Conservation (phyloP, 805 yeast genomes). For the Nakazawaea molendinolei region DNA sequence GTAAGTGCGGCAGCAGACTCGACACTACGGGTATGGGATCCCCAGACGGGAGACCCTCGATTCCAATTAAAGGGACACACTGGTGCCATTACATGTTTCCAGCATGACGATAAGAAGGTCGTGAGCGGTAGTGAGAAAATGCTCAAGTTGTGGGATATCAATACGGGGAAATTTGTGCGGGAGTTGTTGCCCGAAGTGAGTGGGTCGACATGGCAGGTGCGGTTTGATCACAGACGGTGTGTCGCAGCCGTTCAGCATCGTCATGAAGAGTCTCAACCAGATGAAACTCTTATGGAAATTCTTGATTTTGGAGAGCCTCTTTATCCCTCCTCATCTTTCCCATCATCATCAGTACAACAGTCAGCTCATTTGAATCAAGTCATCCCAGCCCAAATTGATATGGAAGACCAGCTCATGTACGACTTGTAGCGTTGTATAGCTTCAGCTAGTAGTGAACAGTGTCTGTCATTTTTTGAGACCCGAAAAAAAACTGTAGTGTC, state of each 20-base stretch:
- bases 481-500: no score
- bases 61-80: slow-evolving; percentile 75
- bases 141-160: slow-evolving; percentile 81
- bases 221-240: slow-evolving; percentile 76
- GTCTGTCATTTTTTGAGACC: no score
- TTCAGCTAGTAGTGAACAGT: no score
- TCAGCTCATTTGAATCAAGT: no score
- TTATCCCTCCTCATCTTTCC: no score
- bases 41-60: slow-evolving; percentile 59
- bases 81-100: slow-evolving; percentile 88
- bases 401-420: no score
- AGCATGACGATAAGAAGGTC: slow-evolving; percentile 75
- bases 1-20: slow-evolving; percentile 97
- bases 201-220: slow-evolving; percentile 93
- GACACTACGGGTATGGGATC: slow-evolving; percentile 89
- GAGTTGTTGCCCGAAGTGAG: slow-evolving; percentile 69
- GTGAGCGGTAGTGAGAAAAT: slow-evolving; percentile 87
- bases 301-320: slow-evolving; percentile 58
- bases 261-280: slow-evolving; percentile 29
- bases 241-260: slow-evolving; percentile 78
- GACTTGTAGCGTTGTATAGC: no score
- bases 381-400: no score
- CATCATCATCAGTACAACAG: no score
- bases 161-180: slow-evolving; percentile 67
- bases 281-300: slow-evolving; percentile 73